These are phyloP conservation scores for Geotrichum histeridarum DNA, from an alignment of 1,139 yeast species.

Conservation along the genomic window DNA sequence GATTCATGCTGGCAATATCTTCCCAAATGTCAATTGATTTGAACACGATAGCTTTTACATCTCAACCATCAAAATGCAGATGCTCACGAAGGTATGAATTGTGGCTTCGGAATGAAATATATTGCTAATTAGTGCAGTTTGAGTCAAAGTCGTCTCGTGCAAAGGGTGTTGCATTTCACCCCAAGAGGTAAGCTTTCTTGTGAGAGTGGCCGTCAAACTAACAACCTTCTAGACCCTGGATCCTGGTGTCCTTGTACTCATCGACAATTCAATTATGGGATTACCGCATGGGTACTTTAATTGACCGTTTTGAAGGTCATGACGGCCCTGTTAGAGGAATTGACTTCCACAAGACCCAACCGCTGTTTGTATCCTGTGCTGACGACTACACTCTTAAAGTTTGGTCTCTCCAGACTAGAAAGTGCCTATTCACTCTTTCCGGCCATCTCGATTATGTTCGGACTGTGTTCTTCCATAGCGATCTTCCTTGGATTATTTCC, in stretches of 20 bases:
- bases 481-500: conserved; percentile 94
- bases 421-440: conserved; percentile 81
- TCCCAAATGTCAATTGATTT: conserved; percentile 8
- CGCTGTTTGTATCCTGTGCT: conserved; percentile 93
- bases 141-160: conserved; percentile 99
- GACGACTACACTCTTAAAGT: conserved; percentile 94
- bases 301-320: conserved; percentile 95
- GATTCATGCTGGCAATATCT: neutral
- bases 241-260: conserved; percentile 86
- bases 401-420: conserved; percentile 90
- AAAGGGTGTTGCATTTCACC: conserved; percentile 97
- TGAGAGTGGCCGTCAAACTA: neutral
- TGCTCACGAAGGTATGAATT: conserved; percentile 69
- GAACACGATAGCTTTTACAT: conserved; percentile 9
- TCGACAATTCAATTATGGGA: conserved; percentile 98
- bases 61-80: conserved; percentile 61
- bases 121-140: conserved; percentile 46
- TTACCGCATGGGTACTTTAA: conserved; percentile 96
- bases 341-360: conserved; percentile 96
- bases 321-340: conserved; percentile 97
- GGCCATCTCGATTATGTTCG: conserved; percentile 94
- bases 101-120: neutral
- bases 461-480: conserved; percentile 91
- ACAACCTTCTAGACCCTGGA: conserved; percentile 73
- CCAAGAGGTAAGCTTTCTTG: conserved; percentile 50